These are phyloP conservation scores for Trichocomaceae sp. DNA, from an alignment of 2,329 filamentous ascomycete genomes.

Conservation along the genomic window DNA sequence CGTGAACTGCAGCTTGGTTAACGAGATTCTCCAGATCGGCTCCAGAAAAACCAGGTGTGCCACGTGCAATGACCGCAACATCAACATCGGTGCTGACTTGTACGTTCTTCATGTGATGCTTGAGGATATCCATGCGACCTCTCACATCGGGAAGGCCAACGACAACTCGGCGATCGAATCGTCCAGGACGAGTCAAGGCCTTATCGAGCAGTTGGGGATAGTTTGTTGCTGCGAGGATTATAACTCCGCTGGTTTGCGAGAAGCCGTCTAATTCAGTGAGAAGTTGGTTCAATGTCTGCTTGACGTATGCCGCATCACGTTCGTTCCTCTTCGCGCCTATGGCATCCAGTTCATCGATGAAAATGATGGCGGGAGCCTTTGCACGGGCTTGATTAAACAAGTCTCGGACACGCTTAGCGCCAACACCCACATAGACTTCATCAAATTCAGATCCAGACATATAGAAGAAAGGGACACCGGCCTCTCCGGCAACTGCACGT, in stretches of 20 bases:
- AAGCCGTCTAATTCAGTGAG: conserved; percentile 96
- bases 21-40: conserved; percentile 95
- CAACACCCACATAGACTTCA: conserved; percentile 95
- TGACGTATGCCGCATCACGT: conserved; percentile 86
- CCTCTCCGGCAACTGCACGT: conserved; percentile 90
- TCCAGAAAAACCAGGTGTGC: conserved; percentile 86
- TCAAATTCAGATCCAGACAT: conserved; percentile 99
- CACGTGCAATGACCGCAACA: conserved; percentile 72
- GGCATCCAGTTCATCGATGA: conserved; percentile 90
- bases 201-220: conserved; percentile 92
- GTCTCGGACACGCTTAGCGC: conserved; percentile 91
- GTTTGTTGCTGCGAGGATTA: conserved; percentile 94
- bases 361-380: conserved; percentile 89
- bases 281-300: conserved; percentile 95
- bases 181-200: conserved; percentile 84
- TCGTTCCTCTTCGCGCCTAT: conserved; percentile 92
- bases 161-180: conserved; percentile 87
- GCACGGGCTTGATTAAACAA: conserved; percentile 75
- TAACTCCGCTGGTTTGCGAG: conserved; percentile 86
- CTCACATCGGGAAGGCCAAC: conserved; percentile 89
- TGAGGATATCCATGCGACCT: conserved; percentile 84
- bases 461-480: conserved; percentile 98
- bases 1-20: conserved; percentile 90
- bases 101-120: conserved; percentile 90
- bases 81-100: conserved; percentile 75